phyloP scores from a whole-genome alignment of 345 rosid species.

The Salix brachista region DNA sequence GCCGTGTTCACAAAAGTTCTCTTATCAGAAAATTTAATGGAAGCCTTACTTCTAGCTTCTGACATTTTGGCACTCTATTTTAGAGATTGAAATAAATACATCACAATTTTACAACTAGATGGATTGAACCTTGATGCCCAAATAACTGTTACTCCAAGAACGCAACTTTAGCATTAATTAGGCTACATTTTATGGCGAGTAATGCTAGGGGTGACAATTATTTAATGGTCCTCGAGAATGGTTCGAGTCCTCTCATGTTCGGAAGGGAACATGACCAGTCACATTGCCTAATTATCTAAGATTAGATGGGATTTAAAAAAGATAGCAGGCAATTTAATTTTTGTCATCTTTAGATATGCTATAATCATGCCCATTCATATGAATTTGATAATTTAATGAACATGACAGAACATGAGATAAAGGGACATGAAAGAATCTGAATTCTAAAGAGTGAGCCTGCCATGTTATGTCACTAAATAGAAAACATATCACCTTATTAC shows the following conservation, averaged over 20 bases:
- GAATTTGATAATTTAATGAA: not conserved
- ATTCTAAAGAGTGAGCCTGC: not conserved
- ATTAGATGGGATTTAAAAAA: not conserved
- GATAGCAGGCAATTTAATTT: not conserved
- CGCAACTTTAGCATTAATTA: not conserved
- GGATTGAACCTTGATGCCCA: not conserved
- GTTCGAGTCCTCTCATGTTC: not conserved
- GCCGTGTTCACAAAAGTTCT: not conserved
- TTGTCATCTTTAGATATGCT: not conserved
- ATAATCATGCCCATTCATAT: not conserved
- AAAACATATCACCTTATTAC: not conserved
- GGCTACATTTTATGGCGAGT: not conserved
- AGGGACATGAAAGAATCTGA: not conserved
- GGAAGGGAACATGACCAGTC: not conserved
- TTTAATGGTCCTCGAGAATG: not conserved
- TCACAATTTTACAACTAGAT: not conserved
- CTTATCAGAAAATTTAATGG: not conserved
- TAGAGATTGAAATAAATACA: not conserved
- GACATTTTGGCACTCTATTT: not conserved
- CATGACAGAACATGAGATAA: not conserved
- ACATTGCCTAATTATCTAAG: not conserved
- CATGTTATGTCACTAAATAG: not conserved
- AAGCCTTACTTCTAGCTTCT: not conserved
- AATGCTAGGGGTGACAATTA: not conserved
- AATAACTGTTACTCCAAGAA: not conserved